Evolutionary conservation across 345 rosid species (phyloP), one percentile per base, ranked within the genome.

Genomic region (Euphorbia tirucalli): DNA sequence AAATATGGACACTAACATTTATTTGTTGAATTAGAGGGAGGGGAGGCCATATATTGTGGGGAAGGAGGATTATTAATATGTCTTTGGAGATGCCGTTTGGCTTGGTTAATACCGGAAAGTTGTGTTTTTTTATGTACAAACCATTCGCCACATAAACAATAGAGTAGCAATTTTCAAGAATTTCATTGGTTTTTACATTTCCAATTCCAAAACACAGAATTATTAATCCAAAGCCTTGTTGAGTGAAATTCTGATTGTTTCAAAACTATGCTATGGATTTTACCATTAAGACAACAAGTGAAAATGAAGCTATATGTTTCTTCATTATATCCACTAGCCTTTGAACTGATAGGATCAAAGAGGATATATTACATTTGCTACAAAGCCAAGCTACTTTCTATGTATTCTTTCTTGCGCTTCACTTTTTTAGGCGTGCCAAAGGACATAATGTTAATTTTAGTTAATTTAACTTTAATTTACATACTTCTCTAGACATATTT

Each of bases 101-200:
- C 75, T 63, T 72, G 5, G 70, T 28, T 24, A 39, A 1, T 6
- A 18, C 62, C 56, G 75, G 32, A 72, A 19, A 39, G 1, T 43
- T 48, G 3, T 52, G 49, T 35, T 16, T 41, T 72, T 31, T 27
- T 46, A 2, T 46, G 18, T 54, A 2, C 9, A 68, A 65, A 61
- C 69, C 11, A 32, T 49, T 41, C 69, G 61, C 75, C 69, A 49
- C 70, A 3, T 58, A 19, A n/a, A 9, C 35, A 35, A 30, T 11
- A 41, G 32, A 43, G 54, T 22, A 13, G 52, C 52, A 25, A 11
- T 27, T 44, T 44, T 28, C 55, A 14, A 65, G 22, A 27, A 15
- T 65, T 46, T 14, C 55, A 25, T 65, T 65, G 69, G n/a, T 25
- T 27, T 24, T 44, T 44, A 5, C 69, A 63, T 19, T 50, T 50